Evolutionary conservation across 306 rosid genomes (phyloP).

Genomic region (Myrica gale): DNA sequence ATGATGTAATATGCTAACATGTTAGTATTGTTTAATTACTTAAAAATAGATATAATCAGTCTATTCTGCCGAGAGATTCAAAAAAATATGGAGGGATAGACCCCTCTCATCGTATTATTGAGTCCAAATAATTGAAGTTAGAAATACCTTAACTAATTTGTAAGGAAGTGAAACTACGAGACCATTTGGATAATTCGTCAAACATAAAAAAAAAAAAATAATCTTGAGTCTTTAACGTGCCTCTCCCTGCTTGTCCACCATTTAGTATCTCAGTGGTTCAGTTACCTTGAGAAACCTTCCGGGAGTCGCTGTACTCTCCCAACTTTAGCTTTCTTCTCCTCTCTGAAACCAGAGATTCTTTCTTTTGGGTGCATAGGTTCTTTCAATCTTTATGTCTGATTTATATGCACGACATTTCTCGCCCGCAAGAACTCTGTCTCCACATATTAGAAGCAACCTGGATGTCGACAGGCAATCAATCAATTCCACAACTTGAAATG

Average conservation of each 20-base stretch:
- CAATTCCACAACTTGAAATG: background rate
- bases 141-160: too few relatives aligned
- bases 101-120: too few relatives aligned
- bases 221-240: background rate
- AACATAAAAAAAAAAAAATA: background rate
- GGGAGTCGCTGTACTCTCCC: background rate
- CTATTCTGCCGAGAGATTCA: too few relatives aligned
- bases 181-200: too few relatives aligned
- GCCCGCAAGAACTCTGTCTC: conserved; percentile 49
- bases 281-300: background rate
- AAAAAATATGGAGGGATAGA: too few relatives aligned
- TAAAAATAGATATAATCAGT: too few relatives aligned
- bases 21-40: too few relatives aligned
- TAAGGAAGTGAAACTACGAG: too few relatives aligned
- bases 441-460: conserved; percentile 45
- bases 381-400: conserved; percentile 40
- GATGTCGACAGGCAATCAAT: conserved; percentile 44
- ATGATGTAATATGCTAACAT: too few relatives aligned
- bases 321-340: conserved; percentile 9
- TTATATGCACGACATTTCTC: conserved; percentile 46
- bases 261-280: background rate
- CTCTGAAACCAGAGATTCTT: conserved; percentile 17
- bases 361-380: conserved; percentile 16
- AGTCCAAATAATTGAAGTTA: too few relatives aligned
- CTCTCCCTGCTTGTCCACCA: background rate